phyloP scores from a whole-genome alignment of 139 green algal species.

The Haematococcus sp. region DNA sequence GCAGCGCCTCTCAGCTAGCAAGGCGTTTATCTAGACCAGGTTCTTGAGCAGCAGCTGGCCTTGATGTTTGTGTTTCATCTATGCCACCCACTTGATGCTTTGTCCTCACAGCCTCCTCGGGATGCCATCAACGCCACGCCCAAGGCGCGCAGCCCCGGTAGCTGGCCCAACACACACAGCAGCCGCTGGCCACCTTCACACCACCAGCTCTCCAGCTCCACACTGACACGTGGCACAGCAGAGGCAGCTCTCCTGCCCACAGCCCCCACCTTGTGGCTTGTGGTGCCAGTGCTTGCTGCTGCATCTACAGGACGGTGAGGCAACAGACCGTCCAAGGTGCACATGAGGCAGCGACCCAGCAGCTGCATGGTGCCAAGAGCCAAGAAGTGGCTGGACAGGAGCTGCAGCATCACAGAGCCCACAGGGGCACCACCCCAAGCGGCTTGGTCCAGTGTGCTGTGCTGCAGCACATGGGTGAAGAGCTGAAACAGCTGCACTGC shows the following conservation, averaged over 20 bases:
- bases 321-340: background rate
- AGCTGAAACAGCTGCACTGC: slow-evolving; percentile 3
- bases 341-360: background rate
- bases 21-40: no score
- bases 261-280: no score
- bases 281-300: no score
- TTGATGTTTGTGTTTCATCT: no score
- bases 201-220: background rate
- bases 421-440: no score
- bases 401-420: no score
- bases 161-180: background rate
- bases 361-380: background rate
- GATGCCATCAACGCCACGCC: background rate
- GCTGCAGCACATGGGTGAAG: background rate
- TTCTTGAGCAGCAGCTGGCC: no score
- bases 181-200: background rate
- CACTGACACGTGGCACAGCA: no score
- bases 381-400: background rate
- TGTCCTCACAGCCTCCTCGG: background rate
- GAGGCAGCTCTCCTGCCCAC: no score
- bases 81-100: background rate
- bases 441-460: background rate
- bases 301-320: no score
- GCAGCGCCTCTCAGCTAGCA: no score
- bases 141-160: background rate